Base-by-base conservation (phyloP, 306 rosid species). In the Gynostemma pentaphyllum region DNA sequence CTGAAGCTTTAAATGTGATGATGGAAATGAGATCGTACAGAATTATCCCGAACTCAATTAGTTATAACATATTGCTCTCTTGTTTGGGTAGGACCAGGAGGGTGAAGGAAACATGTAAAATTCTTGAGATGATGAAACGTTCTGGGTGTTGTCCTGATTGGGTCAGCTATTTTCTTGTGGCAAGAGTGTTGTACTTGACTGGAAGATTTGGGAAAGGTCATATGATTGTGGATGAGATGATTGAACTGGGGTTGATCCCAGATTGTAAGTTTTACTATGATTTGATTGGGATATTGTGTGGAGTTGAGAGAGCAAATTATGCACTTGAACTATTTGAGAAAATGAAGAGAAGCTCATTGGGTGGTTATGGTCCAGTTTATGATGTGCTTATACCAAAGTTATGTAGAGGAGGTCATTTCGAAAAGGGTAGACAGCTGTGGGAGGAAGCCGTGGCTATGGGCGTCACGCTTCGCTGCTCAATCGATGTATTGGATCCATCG, bases 131-230 rank as follows among this genome's bases (percentile, higher is more conserved):
- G 14, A 87, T 90, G 94, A 71, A 78, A 39, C 72, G 53, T 4
- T 29, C 82, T 4, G 88, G 90, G 6, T 78, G 87, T 27, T 63
- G 68, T 60, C 85, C 78, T 0, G 95, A 87, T 78, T 82, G 90
- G 83, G 72, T 81, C 24, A 78, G 87, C 75, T 90, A 84, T 76
- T 90, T 76, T 79, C 87, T 85, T 21, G 84, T 87, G 52, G 79
- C 72, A 23, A 77, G 79, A 68, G 90, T 90, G 66, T 66, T 83
- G 78, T 87, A 79, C 76, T 68, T 84, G 76, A 74, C 78, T 30
- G 83, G 84, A 21, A 81, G 95, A 67, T 87, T 77, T 60, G 97
- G 95, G 26, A 87, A 85, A 52, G 97, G 97, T 67, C 83, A 79
- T 50, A 71, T 66, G 71, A 69, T 76, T 5, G 85, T 90, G 63